A percentile compares a stretch with the other conserved stretches of the same genome.
Evolutionary conservation across 106 monocot species (phyloP).

Genomic region (Dioscorea dumetorum): DNA sequence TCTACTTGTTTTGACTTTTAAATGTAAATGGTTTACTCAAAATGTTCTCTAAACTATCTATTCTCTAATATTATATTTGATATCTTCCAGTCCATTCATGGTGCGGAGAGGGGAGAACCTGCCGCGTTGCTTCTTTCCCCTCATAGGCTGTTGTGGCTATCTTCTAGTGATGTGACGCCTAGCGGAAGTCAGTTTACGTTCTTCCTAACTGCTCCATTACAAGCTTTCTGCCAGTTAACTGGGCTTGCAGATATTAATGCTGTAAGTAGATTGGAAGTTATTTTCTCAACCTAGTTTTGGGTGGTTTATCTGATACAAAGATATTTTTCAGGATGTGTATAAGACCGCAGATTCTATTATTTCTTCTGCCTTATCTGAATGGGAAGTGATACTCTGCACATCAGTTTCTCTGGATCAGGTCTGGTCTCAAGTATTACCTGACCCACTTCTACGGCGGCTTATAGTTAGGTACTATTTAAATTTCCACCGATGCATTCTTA

Average conservation of each 20-base stretch:
- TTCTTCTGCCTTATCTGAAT: conserved; percentile 71
- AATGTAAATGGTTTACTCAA: not conserved
- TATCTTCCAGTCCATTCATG: conserved; percentile 63
- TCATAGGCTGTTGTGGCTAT: conserved; percentile 27
- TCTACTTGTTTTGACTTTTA: not conserved
- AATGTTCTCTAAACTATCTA: not conserved
- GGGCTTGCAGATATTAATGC: conserved; percentile 47
- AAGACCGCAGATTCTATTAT: conserved; percentile 48
- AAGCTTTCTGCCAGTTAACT: conserved; percentile 75
- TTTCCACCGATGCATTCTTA: too few species aligned
- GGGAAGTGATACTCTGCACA: conserved; percentile 77
- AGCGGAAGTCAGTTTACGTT: conserved; percentile 84
- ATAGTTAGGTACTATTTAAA: conserved; percentile 59
- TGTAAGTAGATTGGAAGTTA: conserved; percentile 32
- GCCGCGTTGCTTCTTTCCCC: conserved; percentile 88
- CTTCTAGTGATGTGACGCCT: conserved; percentile 28
- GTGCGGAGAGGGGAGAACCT: conserved; percentile 72
- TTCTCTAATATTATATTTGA: not conserved
- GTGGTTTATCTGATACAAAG: conserved; percentile 18
- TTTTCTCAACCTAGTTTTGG: not conserved
- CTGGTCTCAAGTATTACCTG: conserved; percentile 78
- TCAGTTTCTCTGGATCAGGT: conserved; percentile 55
- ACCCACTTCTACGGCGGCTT: conserved; percentile 82
- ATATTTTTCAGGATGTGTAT: conserved; percentile 43
- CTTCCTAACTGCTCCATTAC: conserved; percentile 84